Evolutionary conservation across 352 stramenopile genomes (phyloP).

Genomic region (Globisporangium lucens): DNA sequence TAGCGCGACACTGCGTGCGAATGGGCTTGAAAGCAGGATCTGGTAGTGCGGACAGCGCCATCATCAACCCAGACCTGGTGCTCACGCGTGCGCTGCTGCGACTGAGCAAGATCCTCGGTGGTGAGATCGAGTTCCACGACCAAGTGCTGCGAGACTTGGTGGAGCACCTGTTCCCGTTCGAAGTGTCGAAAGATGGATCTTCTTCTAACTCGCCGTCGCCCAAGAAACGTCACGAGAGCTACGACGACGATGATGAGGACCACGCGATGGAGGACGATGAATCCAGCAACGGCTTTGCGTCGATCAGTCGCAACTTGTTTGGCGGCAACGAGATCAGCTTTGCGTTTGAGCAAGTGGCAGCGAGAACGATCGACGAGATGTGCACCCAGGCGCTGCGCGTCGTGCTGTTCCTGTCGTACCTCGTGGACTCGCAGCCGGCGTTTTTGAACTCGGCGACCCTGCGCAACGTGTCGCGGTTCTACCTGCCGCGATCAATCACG

Average conservation of each 20-base stretch:
- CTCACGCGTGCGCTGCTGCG: slow-evolving; percentile 52
- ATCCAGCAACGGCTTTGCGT: slow-evolving; percentile 11
- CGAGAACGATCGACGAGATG: slow-evolving; percentile 62
- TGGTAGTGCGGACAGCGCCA: slow-evolving; percentile 9
- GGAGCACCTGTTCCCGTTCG: slow-evolving; percentile 49
- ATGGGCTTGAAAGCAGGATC: slow-evolving; percentile 25
- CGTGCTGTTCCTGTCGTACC: slow-evolving; percentile 61
- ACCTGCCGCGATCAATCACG: slow-evolving; percentile 57
- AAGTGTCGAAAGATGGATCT: slow-evolving; percentile 25
- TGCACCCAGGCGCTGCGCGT: slow-evolving; percentile 56
- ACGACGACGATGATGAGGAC: slow-evolving; percentile 30
- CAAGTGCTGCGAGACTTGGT: slow-evolving; percentile 59
- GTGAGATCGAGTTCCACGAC: slow-evolving; percentile 43
- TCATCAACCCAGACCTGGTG: slow-evolving; percentile 34
- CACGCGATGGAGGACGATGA: slow-evolving; percentile 30
- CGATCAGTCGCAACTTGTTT: slow-evolving; percentile 31
- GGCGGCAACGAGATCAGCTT: slow-evolving; percentile 53
- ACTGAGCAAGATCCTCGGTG: slow-evolving; percentile 56
- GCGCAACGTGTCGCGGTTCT: slow-evolving; percentile 36
- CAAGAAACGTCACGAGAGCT: slow-evolving; percentile 18
- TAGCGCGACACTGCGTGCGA: slow-evolving; percentile 62
- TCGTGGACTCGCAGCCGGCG: slow-evolving; percentile 51
- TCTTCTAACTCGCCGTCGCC: slow-evolving; percentile 25
- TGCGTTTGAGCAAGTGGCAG: slow-evolving; percentile 56
- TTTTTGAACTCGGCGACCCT: slow-evolving; percentile 48